Conservation (phyloP, 2,329 filamentous ascomycete species). For the Aspergillus ruber region DNA sequence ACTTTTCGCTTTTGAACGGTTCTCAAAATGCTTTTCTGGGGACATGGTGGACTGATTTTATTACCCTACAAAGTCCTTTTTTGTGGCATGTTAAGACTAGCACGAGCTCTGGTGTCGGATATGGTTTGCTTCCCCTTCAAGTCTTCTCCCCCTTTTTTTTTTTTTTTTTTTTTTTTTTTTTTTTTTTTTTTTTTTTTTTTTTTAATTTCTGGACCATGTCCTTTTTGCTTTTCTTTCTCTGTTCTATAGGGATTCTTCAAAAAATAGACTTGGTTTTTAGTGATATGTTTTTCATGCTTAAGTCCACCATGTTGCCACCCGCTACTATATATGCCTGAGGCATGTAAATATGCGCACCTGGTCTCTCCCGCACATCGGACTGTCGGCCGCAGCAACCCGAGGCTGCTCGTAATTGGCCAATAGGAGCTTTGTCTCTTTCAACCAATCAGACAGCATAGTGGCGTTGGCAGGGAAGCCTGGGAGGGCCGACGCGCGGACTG, state of each 20-base stretch:
- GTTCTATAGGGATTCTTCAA: neutral
- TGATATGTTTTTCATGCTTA: neutral
- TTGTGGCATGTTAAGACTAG: conserved; percentile 15
- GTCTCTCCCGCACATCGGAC: neutral
- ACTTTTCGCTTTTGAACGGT: conserved; percentile 1
- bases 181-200: neutral
- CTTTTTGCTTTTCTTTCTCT: neutral
- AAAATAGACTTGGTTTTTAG: conserved; percentile 2
- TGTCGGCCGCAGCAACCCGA: neutral
- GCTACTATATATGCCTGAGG: neutral
- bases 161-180: conserved; percentile 1
- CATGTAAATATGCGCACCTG: neutral
- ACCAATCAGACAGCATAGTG: conserved; percentile 8
- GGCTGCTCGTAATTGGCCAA: neutral
- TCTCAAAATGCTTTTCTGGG: conserved; percentile 1
- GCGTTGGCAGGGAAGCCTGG: conserved; percentile 8
- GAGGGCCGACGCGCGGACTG: conserved; percentile 15
- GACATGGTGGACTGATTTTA: conserved; percentile 9
- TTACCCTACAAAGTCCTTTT: conserved; percentile 8
- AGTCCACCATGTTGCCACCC: neutral
- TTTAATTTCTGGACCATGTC: conserved; percentile 4
- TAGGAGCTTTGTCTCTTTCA: neutral
- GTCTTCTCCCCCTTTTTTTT: conserved; percentile 1
- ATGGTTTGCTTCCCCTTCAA: conserved; percentile 5
- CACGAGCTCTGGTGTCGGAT: conserved; percentile 16